phyloP scores from a whole-genome alignment of 2,329 filamentous ascomycete genomes.

The Sporothrix sp. region DNA sequence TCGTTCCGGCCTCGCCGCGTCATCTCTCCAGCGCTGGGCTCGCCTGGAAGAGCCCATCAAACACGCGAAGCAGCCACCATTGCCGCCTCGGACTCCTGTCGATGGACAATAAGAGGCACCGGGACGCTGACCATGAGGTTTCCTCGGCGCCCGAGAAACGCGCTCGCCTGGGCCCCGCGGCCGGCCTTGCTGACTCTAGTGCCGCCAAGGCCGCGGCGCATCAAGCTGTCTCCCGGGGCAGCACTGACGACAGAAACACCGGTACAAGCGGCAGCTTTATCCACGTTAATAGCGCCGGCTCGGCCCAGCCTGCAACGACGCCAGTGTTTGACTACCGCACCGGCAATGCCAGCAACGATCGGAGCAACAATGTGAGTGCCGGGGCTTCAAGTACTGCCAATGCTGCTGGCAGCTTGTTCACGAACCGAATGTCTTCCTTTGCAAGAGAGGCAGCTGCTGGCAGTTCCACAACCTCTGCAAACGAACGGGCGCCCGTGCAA shows the following conservation, averaged over 20 bases:
- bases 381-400: no score
- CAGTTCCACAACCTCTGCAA: background rate
- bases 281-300: background rate
- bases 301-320: background rate
- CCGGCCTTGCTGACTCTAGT: background rate
- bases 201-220: conserved; percentile 7
- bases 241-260: background rate
- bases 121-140: conserved; percentile 13
- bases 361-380: no score
- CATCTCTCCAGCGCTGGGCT: background rate
- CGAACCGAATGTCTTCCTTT: no score
- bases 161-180: conserved; percentile 4
- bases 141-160: conserved; percentile 13
- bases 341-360: no score
- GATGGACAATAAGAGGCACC: conserved; percentile 16
- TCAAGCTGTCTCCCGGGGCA: background rate
- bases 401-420: no score
- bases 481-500: background rate
- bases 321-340: background rate
- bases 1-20: no score
- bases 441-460: no score
- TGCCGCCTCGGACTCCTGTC: background rate
- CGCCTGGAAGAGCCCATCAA: background rate
- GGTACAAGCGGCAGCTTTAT: background rate
- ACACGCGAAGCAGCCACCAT: background rate